Conservation (phyloP, 83 land plant genomes). For the Diphasiastrum complanatum region DNA sequence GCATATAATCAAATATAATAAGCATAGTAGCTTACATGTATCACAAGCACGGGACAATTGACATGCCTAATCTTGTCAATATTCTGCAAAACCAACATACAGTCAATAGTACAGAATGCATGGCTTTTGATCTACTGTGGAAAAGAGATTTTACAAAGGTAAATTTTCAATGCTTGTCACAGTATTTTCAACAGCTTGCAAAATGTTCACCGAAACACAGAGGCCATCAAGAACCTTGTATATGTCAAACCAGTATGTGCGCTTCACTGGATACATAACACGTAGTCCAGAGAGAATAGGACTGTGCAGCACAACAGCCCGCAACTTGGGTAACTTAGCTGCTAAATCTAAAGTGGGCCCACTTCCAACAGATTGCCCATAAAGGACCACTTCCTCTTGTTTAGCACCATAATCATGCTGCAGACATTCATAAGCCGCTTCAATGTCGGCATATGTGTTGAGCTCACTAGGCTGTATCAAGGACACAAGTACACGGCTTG, state of each 20-base stretch:
- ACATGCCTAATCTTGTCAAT: no score
- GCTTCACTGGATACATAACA: slow-evolving; percentile 13
- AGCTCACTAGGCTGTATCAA: slow-evolving; percentile 4
- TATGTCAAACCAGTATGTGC: slow-evolving; percentile 17
- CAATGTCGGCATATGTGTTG: slow-evolving; percentile 15
- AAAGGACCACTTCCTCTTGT: slow-evolving; percentile 11
- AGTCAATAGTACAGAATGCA: no score
- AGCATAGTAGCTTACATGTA: no score
- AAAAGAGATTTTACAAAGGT: neutral
- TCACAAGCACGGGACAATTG: no score
- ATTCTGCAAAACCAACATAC: no score
- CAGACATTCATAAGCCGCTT: slow-evolving; percentile 16
- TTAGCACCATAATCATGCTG: slow-evolving; percentile 12
- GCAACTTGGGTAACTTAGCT: neutral
- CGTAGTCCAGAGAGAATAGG: slow-evolving; percentile 14
- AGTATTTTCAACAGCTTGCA: no score
- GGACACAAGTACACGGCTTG: no score
- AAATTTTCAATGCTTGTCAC: neutral
- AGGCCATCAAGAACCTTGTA: no score
- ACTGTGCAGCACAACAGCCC: slow-evolving; percentile 18
- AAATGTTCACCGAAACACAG: no score
- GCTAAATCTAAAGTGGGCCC: slow-evolving; percentile 15
- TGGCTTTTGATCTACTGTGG: no score
- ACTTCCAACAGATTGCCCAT: slow-evolving; percentile 15
- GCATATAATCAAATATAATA: no score